Evolutionary conservation across 2,329 filamentous ascomycete species (phyloP), one percentile per base, ranked within the genome.

Genomic region (Microsporum audouinii): DNA sequence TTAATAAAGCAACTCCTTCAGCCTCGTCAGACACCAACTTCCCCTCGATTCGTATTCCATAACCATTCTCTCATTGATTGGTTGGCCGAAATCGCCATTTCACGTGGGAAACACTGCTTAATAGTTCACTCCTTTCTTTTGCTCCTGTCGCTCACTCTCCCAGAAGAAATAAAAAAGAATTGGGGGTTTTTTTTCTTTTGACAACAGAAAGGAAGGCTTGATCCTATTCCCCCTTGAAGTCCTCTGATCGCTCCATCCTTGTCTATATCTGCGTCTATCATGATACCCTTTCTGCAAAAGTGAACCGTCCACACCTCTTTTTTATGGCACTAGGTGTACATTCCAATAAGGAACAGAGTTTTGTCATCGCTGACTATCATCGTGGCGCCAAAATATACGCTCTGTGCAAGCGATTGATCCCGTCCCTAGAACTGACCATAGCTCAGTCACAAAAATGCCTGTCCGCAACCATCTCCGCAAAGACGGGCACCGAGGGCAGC

Each of bases 41-140:
- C 55, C 34, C 55, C 8, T 57, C 55, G 27, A 43, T 43, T 43
- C 55, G 55, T 57, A 43, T 57, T 57, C 6, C 34, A 57, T 57
- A 27, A 8, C 23, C 55, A 34, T 55, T 17, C 23, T 41, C 17
- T 5, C 17, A 29, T 43, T 57, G 55, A 57, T 57, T 57, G 55
- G 55, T 27, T 43, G 17, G 2, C 34, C 39, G 36, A 23, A 27
- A 27, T 57, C 51, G 31, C 51, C 51, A 34, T 57, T 43, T 8
- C 31, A n/a, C 38, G 34, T 36, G 36, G 51, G 17, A 55, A 23
- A 31, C 51, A 36, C 10, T 55, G 12, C 51, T 55, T 34, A 34
- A 53, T 57, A 39, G 36, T 57, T n/a, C 36, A 33, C 55, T 57
- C 36, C 17, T 57, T 57, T 43, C 55, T 57, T 57, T 57, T 57